Percentiles rank a stretch among this genome's conserved stretches.
Evolutionary conservation across 2,329 filamentous ascomycete species (phyloP).

Genomic region (Fusarium nodosum): DNA sequence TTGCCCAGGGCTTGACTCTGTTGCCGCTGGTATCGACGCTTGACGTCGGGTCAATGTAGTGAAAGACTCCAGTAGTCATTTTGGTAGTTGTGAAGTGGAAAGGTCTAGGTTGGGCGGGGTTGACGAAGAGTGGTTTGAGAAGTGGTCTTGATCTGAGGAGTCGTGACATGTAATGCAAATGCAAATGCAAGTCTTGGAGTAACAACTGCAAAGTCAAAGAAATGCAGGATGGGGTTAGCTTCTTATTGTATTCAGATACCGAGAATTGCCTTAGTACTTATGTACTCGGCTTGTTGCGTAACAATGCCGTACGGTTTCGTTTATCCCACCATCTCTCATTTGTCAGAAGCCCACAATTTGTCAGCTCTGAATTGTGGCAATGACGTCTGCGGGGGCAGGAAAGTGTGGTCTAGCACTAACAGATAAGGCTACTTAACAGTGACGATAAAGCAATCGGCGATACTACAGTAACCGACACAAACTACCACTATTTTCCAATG

Average conservation of each 20-base stretch:
- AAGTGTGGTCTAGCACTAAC: neutral
- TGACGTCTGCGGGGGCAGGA: slow-evolving; percentile 28
- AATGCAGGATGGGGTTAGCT: neutral
- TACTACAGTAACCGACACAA: neutral
- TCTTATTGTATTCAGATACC: neutral
- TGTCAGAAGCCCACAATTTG: slow-evolving; percentile 27
- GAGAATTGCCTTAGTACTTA: neutral
- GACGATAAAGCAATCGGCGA: fast-evolving
- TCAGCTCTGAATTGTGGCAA: slow-evolving; percentile 13
- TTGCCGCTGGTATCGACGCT: slow-evolving; percentile 28
- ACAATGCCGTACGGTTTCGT: slow-evolving; percentile 15
- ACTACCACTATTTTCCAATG: slow-evolving; percentile 5
- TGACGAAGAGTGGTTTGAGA: slow-evolving; percentile 10
- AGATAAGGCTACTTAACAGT: neutral
- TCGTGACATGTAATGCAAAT: slow-evolving; percentile 10
- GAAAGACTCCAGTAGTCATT: slow-evolving; percentile 41
- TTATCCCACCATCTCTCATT: slow-evolving; percentile 27
- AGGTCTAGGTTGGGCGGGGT: slow-evolving; percentile 17
- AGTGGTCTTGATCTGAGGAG: slow-evolving; percentile 7
- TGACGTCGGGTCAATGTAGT: slow-evolving; percentile 39
- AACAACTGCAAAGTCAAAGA: no score
- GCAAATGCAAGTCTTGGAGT: neutral
- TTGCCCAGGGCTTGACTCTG: slow-evolving; percentile 40
- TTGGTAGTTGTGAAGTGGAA: slow-evolving; percentile 9
- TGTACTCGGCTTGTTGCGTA: slow-evolving; percentile 19